Evolutionary conservation across 176 grass and related monocot genomes (phyloP).

Genomic region (Rhynchospora breviuscula): DNA sequence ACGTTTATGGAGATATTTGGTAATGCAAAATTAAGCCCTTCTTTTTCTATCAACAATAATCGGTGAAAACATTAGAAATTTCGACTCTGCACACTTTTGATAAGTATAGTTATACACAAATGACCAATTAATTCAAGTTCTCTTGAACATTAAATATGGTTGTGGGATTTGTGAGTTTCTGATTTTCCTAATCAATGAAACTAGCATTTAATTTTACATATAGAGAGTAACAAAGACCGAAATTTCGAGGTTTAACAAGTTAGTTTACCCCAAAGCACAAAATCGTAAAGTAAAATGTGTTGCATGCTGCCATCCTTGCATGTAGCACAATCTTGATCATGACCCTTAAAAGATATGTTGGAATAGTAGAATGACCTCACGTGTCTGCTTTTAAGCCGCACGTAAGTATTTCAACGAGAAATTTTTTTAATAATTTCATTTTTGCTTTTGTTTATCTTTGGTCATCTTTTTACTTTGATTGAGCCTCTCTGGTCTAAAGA

Average conservation of each 20-base stretch:
- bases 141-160: no score
- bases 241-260: background rate
- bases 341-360: background rate
- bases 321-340: background rate
- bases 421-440: background rate
- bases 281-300: background rate
- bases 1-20: no score
- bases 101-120: no score
- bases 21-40: no score
- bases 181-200: no score
- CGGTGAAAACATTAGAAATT: no score
- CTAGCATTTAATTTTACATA: no score
- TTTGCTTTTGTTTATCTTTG: background rate
- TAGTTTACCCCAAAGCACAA: background rate
- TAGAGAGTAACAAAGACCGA: background rate
- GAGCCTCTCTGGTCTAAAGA: background rate
- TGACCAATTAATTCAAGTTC: no score
- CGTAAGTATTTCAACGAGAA: background rate
- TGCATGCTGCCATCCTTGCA: background rate
- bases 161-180: no score
- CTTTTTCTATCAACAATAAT: no score
- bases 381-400: background rate
- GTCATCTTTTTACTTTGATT: background rate
- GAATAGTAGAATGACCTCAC: background rate
- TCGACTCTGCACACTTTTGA: no score